These are phyloP conservation scores for Ogataea nonfermentans DNA, from an alignment of 805 yeast species.

Conservation along the genomic window DNA sequence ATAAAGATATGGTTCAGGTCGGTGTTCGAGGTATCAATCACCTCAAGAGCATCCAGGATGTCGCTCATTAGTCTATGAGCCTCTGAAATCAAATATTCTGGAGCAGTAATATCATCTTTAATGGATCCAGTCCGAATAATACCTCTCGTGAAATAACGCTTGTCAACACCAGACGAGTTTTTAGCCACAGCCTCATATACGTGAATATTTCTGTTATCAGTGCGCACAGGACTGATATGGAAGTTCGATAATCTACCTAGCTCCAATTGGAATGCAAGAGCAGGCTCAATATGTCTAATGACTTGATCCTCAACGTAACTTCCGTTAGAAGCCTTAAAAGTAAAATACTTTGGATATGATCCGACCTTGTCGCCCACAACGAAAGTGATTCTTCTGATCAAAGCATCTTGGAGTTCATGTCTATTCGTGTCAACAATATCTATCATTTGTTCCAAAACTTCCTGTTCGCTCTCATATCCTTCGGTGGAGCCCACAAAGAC, in stretches of 20 bases:
- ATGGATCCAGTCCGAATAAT: constrained; percentile 94
- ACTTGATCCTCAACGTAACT: constrained; percentile 83
- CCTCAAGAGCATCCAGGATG: constrained; percentile 90
- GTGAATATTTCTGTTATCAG: constrained; percentile 96
- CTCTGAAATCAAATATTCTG: constrained; percentile 93
- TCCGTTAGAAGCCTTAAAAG: constrained; percentile 76
- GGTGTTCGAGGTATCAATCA: constrained; percentile 90
- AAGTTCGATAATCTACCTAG: constrained; percentile 92
- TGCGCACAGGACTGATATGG: constrained; percentile 89
- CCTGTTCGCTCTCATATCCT: constrained; percentile 70
- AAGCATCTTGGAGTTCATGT: constrained; percentile 66
- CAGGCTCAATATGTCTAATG: constrained; percentile 97
- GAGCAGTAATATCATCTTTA: constrained; percentile 87
- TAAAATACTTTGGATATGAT: constrained; percentile 90
- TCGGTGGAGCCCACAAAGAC: constrained; percentile 72
- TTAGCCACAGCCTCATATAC: constrained; percentile 96
- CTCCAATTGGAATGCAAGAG: constrained; percentile 95
- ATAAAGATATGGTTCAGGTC: constrained; percentile 97
- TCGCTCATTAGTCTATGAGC: constrained; percentile 95
- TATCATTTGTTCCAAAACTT: constrained; percentile 58
- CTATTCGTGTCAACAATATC: constrained; percentile 65
- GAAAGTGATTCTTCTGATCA: constrained; percentile 90
- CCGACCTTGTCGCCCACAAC: constrained; percentile 83
- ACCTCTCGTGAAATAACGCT: constrained; percentile 95
- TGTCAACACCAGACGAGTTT: constrained; percentile 83